Evolutionary conservation across 2,329 filamentous ascomycete species (phyloP), one percentile per base, ranked within the genome.

Genomic region (Teratosphaeriaceae sp.): DNA sequence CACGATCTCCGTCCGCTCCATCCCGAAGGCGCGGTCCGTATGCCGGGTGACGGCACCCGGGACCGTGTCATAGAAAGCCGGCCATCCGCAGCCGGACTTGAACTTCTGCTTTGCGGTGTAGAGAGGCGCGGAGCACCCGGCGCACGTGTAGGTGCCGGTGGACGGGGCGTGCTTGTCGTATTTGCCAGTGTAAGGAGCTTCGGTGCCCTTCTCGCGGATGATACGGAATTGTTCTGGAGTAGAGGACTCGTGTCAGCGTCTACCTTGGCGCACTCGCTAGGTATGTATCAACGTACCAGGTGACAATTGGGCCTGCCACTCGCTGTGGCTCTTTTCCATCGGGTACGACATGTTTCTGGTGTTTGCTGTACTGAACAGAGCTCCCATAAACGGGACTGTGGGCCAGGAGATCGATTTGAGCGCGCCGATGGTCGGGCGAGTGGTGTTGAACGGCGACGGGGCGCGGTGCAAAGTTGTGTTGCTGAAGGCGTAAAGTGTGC

Each of bases 21-120:
- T 94, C 36, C 90, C 90, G 40, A 88, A 76, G 0, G 80, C 73
- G 37, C 68, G 71, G 65, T 98, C 92, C 50, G 80, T 79, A 59
- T 90, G 84, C 49, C 90, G 75, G 26, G 79, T 86, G 11, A 98
- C 88, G 1, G 90, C 90, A 2, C 88, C 89, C 0, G 92, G 90
- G 40, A 98, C 79, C 52, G 84, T 90, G 67, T 98, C 92, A 63
- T 90, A 98, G 69, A 97, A 98, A 11, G 92, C 92, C 0, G 92
- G 92, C 92, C 92, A 98, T 48, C 92, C 92, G 67, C 92, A 98
- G 31, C 88, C 88, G 15, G 86, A 94, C 66, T 86, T 86, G 76
- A 98, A 98, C 67, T 98, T 98, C 69, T 95, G 89, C 50, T 76
- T 76, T 21, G 92, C 89, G 65, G 82, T 90, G 78, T 98, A 98